A percentile compares a stretch with the other conserved stretches of the same genome.
These are phyloP conservation scores for Orbilia brochopaga DNA, from an alignment of 2,329 filamentous ascomycete species.

Conservation along the genomic window DNA sequence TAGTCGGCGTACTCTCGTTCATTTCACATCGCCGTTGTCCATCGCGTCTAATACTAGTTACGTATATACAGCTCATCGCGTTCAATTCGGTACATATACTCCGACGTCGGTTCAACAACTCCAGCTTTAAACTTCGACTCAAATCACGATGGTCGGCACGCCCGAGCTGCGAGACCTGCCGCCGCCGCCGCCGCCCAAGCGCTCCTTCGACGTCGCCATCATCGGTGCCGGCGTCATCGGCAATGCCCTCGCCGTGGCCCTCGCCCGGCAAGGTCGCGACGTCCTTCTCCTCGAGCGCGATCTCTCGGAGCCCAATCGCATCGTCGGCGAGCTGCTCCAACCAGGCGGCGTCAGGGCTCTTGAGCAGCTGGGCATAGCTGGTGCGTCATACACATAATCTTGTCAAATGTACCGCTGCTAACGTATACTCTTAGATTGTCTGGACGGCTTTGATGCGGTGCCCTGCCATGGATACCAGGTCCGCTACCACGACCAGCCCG, in stretches of 20 bases:
- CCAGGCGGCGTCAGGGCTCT: slow-evolving; percentile 86
- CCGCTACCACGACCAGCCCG: slow-evolving; percentile 75
- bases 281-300: slow-evolving; percentile 88
- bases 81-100: no score
- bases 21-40: background rate
- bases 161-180: slow-evolving; percentile 44
- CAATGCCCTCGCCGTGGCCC: slow-evolving; percentile 75
- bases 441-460: slow-evolving; percentile 87
- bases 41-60: background rate
- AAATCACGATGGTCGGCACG: slow-evolving; percentile 46
- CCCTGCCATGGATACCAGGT: slow-evolving; percentile 85
- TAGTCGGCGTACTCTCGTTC: no score
- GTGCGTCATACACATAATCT: slow-evolving; percentile 23
- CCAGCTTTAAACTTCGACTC: background rate
- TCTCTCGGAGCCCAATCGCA: slow-evolving; percentile 90
- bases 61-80: no score
- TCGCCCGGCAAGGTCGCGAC: slow-evolving; percentile 73
- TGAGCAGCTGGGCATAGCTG: slow-evolving; percentile 74
- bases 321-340: slow-evolving; percentile 93
- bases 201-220: slow-evolving; percentile 74
- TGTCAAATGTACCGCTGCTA: no score
- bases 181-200: slow-evolving; percentile 37
- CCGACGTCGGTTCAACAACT: background rate
- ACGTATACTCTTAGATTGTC: slow-evolving; percentile 69
- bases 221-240: slow-evolving; percentile 91